Evolutionary conservation across 495 filamentous ascomycete genomes (phyloP), one percentile per base, ranked within the genome.

Genomic region (Penicillium herquei): DNA sequence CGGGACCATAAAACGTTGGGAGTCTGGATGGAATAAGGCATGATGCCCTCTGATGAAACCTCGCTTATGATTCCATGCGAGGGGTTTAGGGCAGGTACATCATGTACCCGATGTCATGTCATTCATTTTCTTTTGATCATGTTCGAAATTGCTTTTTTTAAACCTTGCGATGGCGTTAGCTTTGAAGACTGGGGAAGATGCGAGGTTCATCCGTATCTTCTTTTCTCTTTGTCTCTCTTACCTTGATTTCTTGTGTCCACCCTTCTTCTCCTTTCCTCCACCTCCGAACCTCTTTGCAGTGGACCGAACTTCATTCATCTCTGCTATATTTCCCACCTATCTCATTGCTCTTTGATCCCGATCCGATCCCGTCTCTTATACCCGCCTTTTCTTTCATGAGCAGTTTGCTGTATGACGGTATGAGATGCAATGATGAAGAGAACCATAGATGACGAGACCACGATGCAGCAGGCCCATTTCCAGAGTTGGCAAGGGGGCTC

Each of bases 1-100:
- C 34, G 12, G 13, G 37, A 18, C 34, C 34, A 51, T 16, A 40
- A 51, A 51, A 51, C 26, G 48, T 37, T 34, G 35, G 16, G 35
- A 40, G 17, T 31, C n/a, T 17, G 17, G 17, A n/a, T 30, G 21
- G 21, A 26, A 26, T 26, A 26, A 26, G 21, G 21, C 21, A 54
- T 45, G 31, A 44, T 55, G 66, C 64, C 68, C 57, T 56, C 43
- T 72, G 53, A 70, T 63, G 67, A 70, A 68, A 65, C 57, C 65
- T 73, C 63, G 61, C 68, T 73, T 74, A 74, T 72, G 74, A 75
- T 74, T 73, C 74, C 69, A 75, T 72, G 66, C 68, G 69, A 67
- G 62, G 58, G 61, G 51, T 18, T n/a, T 14, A 34, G 42, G 18
- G 32, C 16, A 35, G 32, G 18, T 42, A 21, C 21, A 35, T 31